Evolutionary conservation across 768 basidiomycete species (phyloP).

Genomic region (Obba rivulosa): DNA sequence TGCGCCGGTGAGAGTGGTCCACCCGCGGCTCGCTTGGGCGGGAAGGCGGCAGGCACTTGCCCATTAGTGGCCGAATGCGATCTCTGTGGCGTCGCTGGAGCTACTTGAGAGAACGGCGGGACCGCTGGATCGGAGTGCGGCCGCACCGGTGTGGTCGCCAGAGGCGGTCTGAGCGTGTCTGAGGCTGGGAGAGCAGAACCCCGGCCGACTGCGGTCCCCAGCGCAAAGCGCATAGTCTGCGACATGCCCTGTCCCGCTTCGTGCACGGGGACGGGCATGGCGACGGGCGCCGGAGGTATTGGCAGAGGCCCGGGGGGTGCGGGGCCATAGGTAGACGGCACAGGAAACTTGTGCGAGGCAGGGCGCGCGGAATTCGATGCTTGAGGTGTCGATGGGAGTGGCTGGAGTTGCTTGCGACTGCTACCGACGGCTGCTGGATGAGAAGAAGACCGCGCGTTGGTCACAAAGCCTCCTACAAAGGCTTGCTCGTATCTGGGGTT

Average conservation of each 20-base stretch:
- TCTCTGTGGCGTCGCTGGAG: conserved; percentile 6
- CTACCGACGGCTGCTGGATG: too few species aligned
- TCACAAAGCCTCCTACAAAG: too few species aligned
- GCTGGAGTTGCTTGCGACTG: too few species aligned
- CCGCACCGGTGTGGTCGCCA: conserved; percentile 15
- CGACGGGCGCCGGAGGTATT: conserved; percentile 22
- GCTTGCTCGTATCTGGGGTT: too few species aligned
- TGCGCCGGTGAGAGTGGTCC: conserved; percentile 4
- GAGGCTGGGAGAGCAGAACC: conserved; percentile 10
- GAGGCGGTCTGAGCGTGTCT: conserved; percentile 14
- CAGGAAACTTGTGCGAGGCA: too few species aligned
- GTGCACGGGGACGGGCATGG: conserved; percentile 28
- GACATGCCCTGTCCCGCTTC: conserved; percentile 19
- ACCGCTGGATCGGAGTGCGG: conserved; percentile 28
- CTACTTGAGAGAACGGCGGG: conserved; percentile 1
- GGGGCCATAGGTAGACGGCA: neutral
- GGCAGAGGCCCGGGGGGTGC: conserved; percentile 15
- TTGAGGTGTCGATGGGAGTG: too few species aligned
- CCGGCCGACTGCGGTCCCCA: conserved; percentile 6
- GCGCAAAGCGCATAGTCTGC: conserved; percentile 33
- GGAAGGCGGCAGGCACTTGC: conserved; percentile 9
- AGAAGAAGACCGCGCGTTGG: too few species aligned
- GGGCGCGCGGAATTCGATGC: too few species aligned
- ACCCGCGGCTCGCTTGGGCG: conserved; percentile 4
- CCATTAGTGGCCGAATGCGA: conserved; percentile 8